phyloP scores from a whole-genome alignment of 768 basidiomycete species.

The Agaricus blazei region DNA sequence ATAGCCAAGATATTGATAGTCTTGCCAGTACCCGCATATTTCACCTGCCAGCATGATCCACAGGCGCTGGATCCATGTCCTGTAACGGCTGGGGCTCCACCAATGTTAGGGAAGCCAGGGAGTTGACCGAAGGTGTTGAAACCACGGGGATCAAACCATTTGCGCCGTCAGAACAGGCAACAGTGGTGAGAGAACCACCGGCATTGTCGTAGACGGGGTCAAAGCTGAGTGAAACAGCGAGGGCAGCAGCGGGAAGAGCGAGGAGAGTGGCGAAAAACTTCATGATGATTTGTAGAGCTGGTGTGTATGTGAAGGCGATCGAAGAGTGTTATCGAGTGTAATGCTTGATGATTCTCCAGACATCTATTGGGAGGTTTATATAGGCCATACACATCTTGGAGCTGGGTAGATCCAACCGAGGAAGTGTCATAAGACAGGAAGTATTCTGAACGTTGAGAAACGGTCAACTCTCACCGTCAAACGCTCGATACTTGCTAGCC shows the following conservation, averaged over 20 bases:
- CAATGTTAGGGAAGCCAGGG: slow-evolving; percentile 57
- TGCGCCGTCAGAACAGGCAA: slow-evolving; percentile 45
- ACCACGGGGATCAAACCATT: slow-evolving; percentile 41
- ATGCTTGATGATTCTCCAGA: background rate
- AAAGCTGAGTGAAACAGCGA: slow-evolving; percentile 22
- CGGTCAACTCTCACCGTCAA: slow-evolving; percentile 11
- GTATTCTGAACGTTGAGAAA: background rate
- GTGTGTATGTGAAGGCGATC: background rate
- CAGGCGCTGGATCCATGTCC: slow-evolving; percentile 50
- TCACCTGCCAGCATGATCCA: slow-evolving; percentile 57
- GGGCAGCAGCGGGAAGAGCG: slow-evolving; percentile 12
- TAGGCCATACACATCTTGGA: background rate
- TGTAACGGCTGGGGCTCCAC: slow-evolving; percentile 44
- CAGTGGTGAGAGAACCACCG: slow-evolving; percentile 30
- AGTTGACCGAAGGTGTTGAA: slow-evolving; percentile 48
- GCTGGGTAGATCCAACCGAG: slow-evolving; percentile 2
- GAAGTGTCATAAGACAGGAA: background rate
- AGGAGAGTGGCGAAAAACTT: slow-evolving; percentile 24
- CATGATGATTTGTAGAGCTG: slow-evolving; percentile 20
- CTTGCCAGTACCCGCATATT: slow-evolving; percentile 33
- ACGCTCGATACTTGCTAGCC: background rate
- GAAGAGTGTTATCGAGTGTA: background rate
- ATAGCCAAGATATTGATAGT: slow-evolving; percentile 48
- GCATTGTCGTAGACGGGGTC: slow-evolving; percentile 50
- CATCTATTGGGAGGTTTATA: background rate